Conservation (phyloP, 768 basidiomycete genomes). For the Terana coerulea region DNA sequence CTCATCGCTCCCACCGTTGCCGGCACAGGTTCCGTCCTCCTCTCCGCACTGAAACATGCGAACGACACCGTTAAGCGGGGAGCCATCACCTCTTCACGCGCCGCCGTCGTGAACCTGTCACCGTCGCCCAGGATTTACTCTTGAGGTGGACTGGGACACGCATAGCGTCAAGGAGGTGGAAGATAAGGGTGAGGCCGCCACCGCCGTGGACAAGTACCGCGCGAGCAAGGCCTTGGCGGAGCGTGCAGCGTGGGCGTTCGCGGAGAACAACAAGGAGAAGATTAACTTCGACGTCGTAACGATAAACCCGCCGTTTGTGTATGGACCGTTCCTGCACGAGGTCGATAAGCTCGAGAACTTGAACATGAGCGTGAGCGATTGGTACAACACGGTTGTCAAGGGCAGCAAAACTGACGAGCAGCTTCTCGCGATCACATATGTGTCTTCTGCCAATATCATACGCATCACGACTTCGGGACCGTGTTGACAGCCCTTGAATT, state of each 20-base stretch:
- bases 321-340: slow-evolving; percentile 29
- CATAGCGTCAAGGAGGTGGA: slow-evolving; percentile 39
- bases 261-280: slow-evolving; percentile 36
- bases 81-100: slow-evolving; percentile 56
- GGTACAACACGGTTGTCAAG: slow-evolving; percentile 22
- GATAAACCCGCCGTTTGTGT: slow-evolving; percentile 47
- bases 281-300: slow-evolving; percentile 48
- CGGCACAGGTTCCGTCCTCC: slow-evolving; percentile 60
- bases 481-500: neutral
- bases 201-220: slow-evolving; percentile 40
- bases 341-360: slow-evolving; percentile 31
- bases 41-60: slow-evolving; percentile 46
- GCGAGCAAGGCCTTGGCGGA: slow-evolving; percentile 59
- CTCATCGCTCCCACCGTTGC: slow-evolving; percentile 66
- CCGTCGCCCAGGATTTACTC: neutral
- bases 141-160: slow-evolving; percentile 62
- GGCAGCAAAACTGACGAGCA: slow-evolving; percentile 16
- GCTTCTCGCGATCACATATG: slow-evolving; percentile 14
- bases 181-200: slow-evolving; percentile 44
- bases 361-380: slow-evolving; percentile 30
- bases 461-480: neutral
- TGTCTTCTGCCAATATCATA: neutral
- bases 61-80: slow-evolving; percentile 45
- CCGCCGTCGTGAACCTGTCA: slow-evolving; percentile 31
- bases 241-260: slow-evolving; percentile 47